These are phyloP conservation scores for Pisolithus tinctorius DNA, from an alignment of 768 basidiomycete species.

Conservation along the genomic window DNA sequence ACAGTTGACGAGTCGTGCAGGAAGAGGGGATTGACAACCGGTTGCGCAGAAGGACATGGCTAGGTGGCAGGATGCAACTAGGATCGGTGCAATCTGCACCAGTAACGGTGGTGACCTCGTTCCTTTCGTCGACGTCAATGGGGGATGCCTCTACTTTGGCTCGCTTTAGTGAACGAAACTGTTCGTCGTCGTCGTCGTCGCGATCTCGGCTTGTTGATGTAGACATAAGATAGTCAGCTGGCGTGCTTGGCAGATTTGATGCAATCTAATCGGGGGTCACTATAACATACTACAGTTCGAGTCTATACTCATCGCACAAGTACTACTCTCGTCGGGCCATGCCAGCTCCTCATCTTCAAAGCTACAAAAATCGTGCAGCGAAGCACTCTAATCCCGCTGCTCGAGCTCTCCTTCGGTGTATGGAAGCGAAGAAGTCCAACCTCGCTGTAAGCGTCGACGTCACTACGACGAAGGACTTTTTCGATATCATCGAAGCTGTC, in stretches of 20 bases:
- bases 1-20: conserved; percentile 49
- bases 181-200: conserved; percentile 39
- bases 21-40: conserved; percentile 43
- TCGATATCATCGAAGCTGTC: conserved; percentile 81
- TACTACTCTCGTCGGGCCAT: conserved; percentile 13
- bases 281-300: not conserved
- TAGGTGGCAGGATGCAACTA: conserved; percentile 58
- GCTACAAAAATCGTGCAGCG: conserved; percentile 57
- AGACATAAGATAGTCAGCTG: conserved; percentile 15
- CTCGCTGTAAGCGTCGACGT: conserved; percentile 97
- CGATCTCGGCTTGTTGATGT: conserved; percentile 39
- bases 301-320: not conserved
- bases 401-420: conserved; percentile 66
- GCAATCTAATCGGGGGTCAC: not conserved
- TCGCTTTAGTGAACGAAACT: conserved; percentile 35
- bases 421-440: conserved; percentile 85
- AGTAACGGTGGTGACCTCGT: not conserved
- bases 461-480: conserved; percentile 66
- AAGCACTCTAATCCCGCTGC: conserved; percentile 71
- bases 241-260: not conserved
- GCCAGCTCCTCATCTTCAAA: conserved; percentile 36
- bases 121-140: conserved; percentile 9
- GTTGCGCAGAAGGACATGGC: conserved; percentile 61
- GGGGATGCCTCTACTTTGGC: conserved; percentile 25
- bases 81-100: conserved; percentile 8